A percentile compares a stretch with the other conserved stretches of the same genome.
Evolutionary conservation across 805 yeast genomes (phyloP).

Genomic region (Candida ficus): DNA sequence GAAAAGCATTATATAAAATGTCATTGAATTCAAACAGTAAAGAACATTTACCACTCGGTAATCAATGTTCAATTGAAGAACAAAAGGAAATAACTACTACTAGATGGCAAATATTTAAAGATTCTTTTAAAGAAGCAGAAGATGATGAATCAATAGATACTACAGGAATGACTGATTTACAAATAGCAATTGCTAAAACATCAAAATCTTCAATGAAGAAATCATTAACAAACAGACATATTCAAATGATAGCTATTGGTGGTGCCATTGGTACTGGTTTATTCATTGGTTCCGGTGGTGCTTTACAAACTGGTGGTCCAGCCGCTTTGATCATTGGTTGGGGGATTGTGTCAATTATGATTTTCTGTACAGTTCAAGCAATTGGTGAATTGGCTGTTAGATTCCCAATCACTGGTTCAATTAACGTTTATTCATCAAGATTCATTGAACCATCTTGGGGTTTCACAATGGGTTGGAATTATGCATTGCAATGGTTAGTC

Average conservation of each 20-base stretch:
- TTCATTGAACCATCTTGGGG: constrained; percentile 58
- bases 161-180: too few relatives aligned
- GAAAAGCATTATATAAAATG: too few relatives aligned
- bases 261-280: constrained; percentile 83
- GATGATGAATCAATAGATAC: too few relatives aligned
- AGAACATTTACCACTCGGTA: too few relatives aligned
- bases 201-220: too few relatives aligned
- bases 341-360: constrained; percentile 42
- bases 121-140: too few relatives aligned
- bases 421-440: constrained; percentile 51
- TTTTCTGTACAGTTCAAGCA: constrained; percentile 47
- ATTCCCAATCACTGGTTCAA: constrained; percentile 62
- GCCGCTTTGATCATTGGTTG: constrained; percentile 36
- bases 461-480: constrained; percentile 56
- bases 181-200: too few relatives aligned
- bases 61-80: too few relatives aligned
- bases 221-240: too few relatives aligned
- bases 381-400: constrained; percentile 57
- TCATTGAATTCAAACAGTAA: too few relatives aligned
- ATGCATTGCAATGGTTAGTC: constrained; percentile 46
- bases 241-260: constrained; percentile 32
- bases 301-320: constrained; percentile 64
- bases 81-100: too few relatives aligned
- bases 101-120: too few relatives aligned
- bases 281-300: constrained; percentile 65